These are phyloP conservation scores for Camptophora hylomeconis DNA, from an alignment of 2,329 filamentous ascomycete genomes.

Conservation along the genomic window DNA sequence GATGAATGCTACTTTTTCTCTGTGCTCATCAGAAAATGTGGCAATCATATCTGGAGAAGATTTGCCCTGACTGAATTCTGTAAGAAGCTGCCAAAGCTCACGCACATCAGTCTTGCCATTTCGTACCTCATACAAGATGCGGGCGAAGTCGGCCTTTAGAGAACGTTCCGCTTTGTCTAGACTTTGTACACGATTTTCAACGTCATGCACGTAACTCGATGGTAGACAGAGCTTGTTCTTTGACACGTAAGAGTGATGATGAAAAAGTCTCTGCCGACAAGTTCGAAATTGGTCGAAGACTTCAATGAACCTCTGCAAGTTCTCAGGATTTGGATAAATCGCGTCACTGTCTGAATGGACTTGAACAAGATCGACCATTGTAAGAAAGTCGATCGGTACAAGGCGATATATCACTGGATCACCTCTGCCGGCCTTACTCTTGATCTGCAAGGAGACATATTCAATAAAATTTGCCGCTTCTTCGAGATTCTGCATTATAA, in stretches of 20 bases:
- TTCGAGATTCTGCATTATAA: constrained; percentile 10
- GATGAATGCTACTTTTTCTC: constrained; percentile 17
- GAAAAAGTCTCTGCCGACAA: constrained; percentile 9
- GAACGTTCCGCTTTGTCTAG: constrained; percentile 5
- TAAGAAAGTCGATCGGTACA: constrained; percentile 17
- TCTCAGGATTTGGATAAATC: constrained; percentile 6
- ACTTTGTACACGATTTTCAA: constrained; percentile 6
- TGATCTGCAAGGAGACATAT: not conserved
- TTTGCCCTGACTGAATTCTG: constrained; percentile 4
- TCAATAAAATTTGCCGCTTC: constrained; percentile 9
- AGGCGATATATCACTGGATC: constrained; percentile 17
- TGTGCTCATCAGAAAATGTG: constrained; percentile 5
- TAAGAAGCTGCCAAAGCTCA: constrained; percentile 9
- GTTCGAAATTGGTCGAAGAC: constrained; percentile 14
- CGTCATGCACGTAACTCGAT: constrained; percentile 8
- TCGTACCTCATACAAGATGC: constrained; percentile 11
- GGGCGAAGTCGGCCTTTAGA: constrained; percentile 8
- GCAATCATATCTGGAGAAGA: constrained; percentile 9
- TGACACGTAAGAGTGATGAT: constrained; percentile 11
- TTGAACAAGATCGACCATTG: constrained; percentile 7
- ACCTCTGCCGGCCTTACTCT: constrained; percentile 16
- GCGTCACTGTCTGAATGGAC: constrained; percentile 4
- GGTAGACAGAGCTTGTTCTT: constrained; percentile 12
- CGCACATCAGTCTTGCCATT: constrained; percentile 7
- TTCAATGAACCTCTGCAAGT: constrained; percentile 11